Percentiles rank a stretch among this genome's conserved stretches.
These are phyloP conservation scores for Rhizopus stolonifer DNA, from an alignment of 371 early-diverging fungal species.

Conservation along the genomic window DNA sequence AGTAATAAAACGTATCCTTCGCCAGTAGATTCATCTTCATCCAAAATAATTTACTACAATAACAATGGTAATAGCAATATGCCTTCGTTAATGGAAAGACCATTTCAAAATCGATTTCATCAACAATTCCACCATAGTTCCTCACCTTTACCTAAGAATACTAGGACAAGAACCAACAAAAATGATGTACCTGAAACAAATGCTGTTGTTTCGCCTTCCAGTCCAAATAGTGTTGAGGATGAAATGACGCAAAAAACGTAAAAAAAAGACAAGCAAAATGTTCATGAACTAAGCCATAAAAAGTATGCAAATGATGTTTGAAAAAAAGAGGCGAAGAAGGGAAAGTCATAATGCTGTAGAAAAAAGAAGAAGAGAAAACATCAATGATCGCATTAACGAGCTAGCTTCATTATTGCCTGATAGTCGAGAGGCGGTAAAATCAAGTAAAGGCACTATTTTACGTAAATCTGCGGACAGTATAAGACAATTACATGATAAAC, in stretches of 20 bases:
- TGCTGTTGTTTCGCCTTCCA: slow-evolving; percentile 11
- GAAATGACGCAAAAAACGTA: slow-evolving; percentile 44
- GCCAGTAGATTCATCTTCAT: background rate
- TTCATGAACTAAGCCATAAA: background rate
- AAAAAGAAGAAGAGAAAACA: slow-evolving; percentile 90
- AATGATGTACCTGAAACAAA: slow-evolving; percentile 1
- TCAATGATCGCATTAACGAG: slow-evolving; percentile 89
- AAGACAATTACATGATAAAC: slow-evolving; percentile 58
- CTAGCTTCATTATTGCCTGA: slow-evolving; percentile 48
- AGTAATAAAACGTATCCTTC: background rate
- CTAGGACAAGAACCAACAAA: slow-evolving; percentile 2
- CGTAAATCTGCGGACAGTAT: slow-evolving; percentile 89
- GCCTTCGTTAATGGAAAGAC: background rate
- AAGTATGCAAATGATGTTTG: slow-evolving; percentile 39
- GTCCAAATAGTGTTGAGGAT: slow-evolving; percentile 35
- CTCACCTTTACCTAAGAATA: background rate
- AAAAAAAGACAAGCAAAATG: background rate
- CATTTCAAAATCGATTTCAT: background rate
- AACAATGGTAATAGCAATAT: background rate
- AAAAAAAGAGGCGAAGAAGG: slow-evolving; percentile 36
- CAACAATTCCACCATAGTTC: background rate
- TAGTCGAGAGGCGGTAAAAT: slow-evolving; percentile 51
- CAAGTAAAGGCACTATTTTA: slow-evolving; percentile 80
- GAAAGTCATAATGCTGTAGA: slow-evolving; percentile 70
- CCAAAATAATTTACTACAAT: background rate